Conservation (phyloP, 1,139 yeast genomes). For the Magnusiomyces ingens region DNA sequence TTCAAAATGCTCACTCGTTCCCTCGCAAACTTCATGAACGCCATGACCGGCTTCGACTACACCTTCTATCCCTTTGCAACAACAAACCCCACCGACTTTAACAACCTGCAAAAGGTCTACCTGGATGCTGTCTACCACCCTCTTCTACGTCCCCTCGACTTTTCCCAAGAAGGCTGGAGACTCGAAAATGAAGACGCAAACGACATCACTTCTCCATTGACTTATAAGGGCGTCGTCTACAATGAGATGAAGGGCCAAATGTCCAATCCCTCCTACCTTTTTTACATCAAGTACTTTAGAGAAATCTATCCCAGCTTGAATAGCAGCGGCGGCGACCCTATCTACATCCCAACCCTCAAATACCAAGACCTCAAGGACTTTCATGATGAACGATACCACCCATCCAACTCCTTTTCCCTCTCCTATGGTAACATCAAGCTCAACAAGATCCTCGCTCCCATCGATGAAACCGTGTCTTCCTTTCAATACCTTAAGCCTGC, state of each 20-base stretch:
- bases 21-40: constrained; percentile 93
- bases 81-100: constrained; percentile 74
- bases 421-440: constrained; percentile 81
- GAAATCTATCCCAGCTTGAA: constrained; percentile 77
- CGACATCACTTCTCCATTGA: constrained; percentile 54
- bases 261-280: constrained; percentile 79
- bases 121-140: constrained; percentile 86
- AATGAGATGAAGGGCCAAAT: constrained; percentile 99
- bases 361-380: constrained; percentile 72
- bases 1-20: constrained; percentile 91
- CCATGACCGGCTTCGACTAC: constrained; percentile 96
- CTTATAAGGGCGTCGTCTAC: constrained; percentile 91
- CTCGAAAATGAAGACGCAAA: constrained; percentile 60
- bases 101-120: constrained; percentile 80
- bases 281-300: constrained; percentile 77
- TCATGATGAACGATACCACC: constrained; percentile 73
- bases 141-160: constrained; percentile 67
- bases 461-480: constrained; percentile 45
- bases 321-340: constrained; percentile 95
- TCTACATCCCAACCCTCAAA: constrained; percentile 60
- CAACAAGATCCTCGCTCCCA: constrained; percentile 50
- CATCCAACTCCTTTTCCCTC: constrained; percentile 79
- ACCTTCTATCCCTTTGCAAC: constrained; percentile 96
- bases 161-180: constrained; percentile 97
- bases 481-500: constrained; percentile 36